Conservation (phyloP, 805 yeast genomes). For the Yarrowia deformans region DNA sequence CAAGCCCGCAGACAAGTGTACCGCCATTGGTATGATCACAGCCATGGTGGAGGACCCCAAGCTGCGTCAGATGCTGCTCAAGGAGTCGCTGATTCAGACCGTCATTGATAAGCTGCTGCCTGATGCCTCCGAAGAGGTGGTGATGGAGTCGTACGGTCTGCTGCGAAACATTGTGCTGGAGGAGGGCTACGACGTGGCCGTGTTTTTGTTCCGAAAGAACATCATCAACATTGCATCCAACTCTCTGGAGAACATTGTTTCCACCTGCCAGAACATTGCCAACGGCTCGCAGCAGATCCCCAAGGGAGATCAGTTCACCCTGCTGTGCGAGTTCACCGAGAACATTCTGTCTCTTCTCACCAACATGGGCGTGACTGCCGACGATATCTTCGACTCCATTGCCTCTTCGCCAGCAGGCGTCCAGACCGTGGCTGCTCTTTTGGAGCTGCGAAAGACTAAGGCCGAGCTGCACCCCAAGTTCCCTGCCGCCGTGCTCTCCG, state of each 20-base stretch:
- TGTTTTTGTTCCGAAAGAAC: slow-evolving; percentile 76
- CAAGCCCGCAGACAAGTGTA: slow-evolving; percentile 73
- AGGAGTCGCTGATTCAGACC: slow-evolving; percentile 71
- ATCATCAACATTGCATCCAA: slow-evolving; percentile 69
- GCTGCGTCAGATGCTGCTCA: slow-evolving; percentile 68
- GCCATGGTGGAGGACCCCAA: slow-evolving; percentile 72
- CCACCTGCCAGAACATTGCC: slow-evolving; percentile 54
- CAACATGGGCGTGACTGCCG: slow-evolving; percentile 69
- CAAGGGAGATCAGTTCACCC: slow-evolving; percentile 36
- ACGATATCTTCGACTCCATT: slow-evolving; percentile 61
- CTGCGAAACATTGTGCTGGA: slow-evolving; percentile 81
- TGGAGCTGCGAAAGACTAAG: slow-evolving; percentile 31
- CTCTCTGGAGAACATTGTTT: slow-evolving; percentile 60
- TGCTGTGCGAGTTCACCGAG: slow-evolving; percentile 64
- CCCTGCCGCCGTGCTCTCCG: slow-evolving; percentile 20
- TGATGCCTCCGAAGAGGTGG: slow-evolving; percentile 75
- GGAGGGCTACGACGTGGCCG: slow-evolving; percentile 85
- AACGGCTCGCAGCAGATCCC: slow-evolving; percentile 40
- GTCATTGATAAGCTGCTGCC: slow-evolving; percentile 69
- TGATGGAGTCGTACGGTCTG: slow-evolving; percentile 81
- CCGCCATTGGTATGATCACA: slow-evolving; percentile 77
- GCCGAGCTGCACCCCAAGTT: slow-evolving; percentile 38
- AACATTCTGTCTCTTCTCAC: slow-evolving; percentile 73
- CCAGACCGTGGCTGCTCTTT: slow-evolving; percentile 41
- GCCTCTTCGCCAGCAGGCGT: slow-evolving; percentile 46